Conservation (phyloP, 1,284 basidiomycete genomes). For the Ceratobasidium sp. region DNA sequence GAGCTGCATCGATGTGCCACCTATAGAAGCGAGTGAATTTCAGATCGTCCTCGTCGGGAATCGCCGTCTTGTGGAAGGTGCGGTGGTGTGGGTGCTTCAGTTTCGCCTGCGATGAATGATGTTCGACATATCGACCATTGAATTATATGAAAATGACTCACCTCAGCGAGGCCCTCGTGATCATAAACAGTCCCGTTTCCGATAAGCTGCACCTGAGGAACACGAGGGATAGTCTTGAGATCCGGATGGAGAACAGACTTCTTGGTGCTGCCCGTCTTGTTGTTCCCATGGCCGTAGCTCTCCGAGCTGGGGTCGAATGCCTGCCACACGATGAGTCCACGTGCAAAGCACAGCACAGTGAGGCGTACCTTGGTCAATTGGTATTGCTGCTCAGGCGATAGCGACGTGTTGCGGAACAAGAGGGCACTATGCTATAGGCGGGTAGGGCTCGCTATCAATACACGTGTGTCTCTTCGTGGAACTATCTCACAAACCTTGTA, state of each 20-base stretch:
- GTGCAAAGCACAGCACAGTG: constrained; percentile 22
- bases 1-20: constrained; percentile 94
- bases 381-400: constrained; percentile 86
- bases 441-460: not conserved
- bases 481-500: no score
- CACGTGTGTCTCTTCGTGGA: no score
- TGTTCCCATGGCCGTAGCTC: constrained; percentile 84
- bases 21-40: constrained; percentile 85
- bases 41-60: constrained; percentile 79
- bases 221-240: constrained; percentile 85
- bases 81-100: constrained; percentile 83
- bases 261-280: constrained; percentile 75
- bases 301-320: constrained; percentile 78
- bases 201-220: constrained; percentile 87
- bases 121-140: not conserved
- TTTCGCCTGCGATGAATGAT: constrained; percentile 53
- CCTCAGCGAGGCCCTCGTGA: constrained; percentile 79
- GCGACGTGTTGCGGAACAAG: constrained; percentile 73
- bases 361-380: constrained; percentile 76
- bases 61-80: constrained; percentile 88
- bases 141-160: constrained; percentile 50
- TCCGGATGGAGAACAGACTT: constrained; percentile 85
- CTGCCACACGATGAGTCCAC: constrained; percentile 52
- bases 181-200: constrained; percentile 79
- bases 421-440: constrained; percentile 71